Percentiles rank a stretch among this genome's conserved stretches.
phyloP scores from a whole-genome alignment of 306 rosid species.

The Sophora flavescens region DNA sequence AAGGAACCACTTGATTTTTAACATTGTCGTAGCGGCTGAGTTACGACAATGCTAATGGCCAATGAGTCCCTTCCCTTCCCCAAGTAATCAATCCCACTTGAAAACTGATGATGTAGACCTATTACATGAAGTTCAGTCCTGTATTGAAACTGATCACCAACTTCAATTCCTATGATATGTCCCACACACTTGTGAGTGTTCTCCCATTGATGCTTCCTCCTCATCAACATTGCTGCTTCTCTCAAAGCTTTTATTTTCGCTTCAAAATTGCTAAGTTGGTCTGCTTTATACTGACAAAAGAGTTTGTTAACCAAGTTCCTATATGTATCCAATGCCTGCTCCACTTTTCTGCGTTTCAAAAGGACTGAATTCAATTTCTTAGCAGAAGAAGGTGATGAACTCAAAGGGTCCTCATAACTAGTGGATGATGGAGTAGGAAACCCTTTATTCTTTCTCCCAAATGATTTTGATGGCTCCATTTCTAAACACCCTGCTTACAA shows the following conservation, averaged over 20 bases:
- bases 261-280: background rate
- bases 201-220: constrained; percentile 4
- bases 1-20: constrained; percentile 14
- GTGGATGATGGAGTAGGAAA: background rate
- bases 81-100: constrained; percentile 54
- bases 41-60: constrained; percentile 59
- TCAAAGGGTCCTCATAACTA: background rate
- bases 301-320: background rate
- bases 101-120: constrained; percentile 55
- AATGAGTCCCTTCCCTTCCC: background rate
- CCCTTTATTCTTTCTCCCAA: background rate
- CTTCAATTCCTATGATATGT: constrained; percentile 47
- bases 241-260: background rate
- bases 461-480: background rate
- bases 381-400: background rate
- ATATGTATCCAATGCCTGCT: constrained; percentile 36
- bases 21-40: constrained; percentile 45
- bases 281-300: background rate
- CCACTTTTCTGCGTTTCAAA: constrained; percentile 32
- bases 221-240: constrained; percentile 26
- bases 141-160: constrained; percentile 52
- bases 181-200: constrained; percentile 44
- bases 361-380: background rate
- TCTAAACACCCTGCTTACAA: background rate
- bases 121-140: constrained; percentile 48